phyloP scores from a whole-genome alignment of 306 rosid genomes.

The Trifolium dubium region DNA sequence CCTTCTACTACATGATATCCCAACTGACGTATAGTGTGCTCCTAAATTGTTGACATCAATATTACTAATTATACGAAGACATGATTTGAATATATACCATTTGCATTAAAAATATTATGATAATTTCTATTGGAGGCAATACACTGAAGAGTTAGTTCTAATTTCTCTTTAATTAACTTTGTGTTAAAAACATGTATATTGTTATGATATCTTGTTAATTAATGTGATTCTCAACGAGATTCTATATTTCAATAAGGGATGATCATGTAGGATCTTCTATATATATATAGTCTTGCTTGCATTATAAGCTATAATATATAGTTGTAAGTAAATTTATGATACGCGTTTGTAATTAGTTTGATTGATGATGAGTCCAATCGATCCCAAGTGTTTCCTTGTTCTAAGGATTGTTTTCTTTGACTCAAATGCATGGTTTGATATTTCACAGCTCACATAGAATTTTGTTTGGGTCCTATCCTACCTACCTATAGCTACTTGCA shows the following conservation, averaged over 20 bases:
- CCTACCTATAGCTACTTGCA: background rate
- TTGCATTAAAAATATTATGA: background rate
- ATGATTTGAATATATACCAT: background rate
- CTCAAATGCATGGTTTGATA: slow-evolving; percentile 36
- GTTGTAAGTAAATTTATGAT: background rate
- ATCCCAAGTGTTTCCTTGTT: slow-evolving; percentile 28
- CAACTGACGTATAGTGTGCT: slow-evolving; percentile 16
- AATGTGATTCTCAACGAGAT: background rate
- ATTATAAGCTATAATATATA: background rate
- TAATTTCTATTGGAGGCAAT: no score
- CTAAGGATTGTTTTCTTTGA: slow-evolving; percentile 41
- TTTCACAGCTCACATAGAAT: slow-evolving; percentile 8
- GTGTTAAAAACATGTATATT: no score
- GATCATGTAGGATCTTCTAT: background rate
- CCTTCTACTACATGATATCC: slow-evolving; percentile 42
- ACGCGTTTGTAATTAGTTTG: slow-evolving; percentile 23
- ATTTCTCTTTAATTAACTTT: no score
- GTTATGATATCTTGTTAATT: no score
- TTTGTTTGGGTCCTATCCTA: slow-evolving; percentile 33
- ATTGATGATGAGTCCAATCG: background rate
- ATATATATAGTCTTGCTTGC: background rate
- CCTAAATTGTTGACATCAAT: slow-evolving; percentile 33
- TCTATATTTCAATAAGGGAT: background rate
- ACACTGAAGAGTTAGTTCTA: no score
- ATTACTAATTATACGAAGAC: slow-evolving; percentile 13